These are phyloP conservation scores for Diversispora eburnea DNA, from an alignment of 192 early-diverging fungal genomes.

Conservation along the genomic window DNA sequence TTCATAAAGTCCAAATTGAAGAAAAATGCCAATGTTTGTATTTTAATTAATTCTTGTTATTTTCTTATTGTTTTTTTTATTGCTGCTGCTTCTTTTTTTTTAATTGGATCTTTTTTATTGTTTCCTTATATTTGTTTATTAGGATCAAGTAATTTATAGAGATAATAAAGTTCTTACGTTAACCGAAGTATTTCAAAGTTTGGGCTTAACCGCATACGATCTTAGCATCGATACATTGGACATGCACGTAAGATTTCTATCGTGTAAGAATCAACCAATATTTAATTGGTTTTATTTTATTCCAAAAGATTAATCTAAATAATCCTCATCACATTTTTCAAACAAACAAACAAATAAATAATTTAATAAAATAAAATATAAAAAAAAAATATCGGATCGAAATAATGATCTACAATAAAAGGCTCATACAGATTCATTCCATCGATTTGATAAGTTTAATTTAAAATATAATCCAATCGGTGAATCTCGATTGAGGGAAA, in stretches of 20 bases:
- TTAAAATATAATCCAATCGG: conserved; percentile 95
- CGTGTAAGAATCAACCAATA: too few relatives aligned
- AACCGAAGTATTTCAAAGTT: conserved; percentile 79
- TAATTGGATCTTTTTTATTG: neutral
- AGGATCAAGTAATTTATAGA: conserved; percentile 80
- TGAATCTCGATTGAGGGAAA: conserved; percentile 89
- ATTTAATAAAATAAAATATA: too few relatives aligned
- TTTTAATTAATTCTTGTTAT: too few relatives aligned
- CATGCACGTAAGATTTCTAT: conserved; percentile 68
- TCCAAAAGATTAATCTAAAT: too few relatives aligned
- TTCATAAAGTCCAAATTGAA: conserved; percentile 93
- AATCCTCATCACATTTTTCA: neutral
- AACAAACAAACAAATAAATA: too few relatives aligned
- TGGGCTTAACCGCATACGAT: conserved; percentile 91
- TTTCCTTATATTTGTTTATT: neutral
- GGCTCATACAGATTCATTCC: conserved; percentile 94
- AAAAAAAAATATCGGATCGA: too few relatives aligned
- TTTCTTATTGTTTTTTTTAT: too few relatives aligned
- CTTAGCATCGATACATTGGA: conserved; percentile 92
- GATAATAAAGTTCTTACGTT: conserved; percentile 81
- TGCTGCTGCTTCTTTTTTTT: neutral
- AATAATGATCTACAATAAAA: too few relatives aligned
- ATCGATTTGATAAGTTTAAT: conserved; percentile 97
- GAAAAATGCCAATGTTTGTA: conserved; percentile 62
- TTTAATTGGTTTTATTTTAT: too few relatives aligned